Percentiles rank a stretch among this genome's conserved stretches.
These are phyloP conservation scores for Funneliformis mosseae DNA, from an alignment of 192 early-diverging fungal species.

Conservation along the genomic window DNA sequence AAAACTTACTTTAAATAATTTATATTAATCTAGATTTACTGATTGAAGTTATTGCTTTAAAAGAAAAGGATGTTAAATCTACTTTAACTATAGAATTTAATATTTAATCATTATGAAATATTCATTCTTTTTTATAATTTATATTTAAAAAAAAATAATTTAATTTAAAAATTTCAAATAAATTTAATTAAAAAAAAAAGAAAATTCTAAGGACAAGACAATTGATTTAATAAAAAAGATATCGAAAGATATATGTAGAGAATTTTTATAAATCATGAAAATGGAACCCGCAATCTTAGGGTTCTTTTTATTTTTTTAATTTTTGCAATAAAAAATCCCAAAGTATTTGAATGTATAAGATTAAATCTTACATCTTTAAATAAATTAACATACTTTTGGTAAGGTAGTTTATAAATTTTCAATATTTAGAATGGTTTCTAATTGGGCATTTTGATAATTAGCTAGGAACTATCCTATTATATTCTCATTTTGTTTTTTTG, in stretches of 20 bases:
- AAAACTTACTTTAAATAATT: conserved; percentile 53
- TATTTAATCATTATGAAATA: conserved; percentile 36
- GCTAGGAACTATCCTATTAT: conserved; percentile 79
- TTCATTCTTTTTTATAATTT: too few relatives aligned
- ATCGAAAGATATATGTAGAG: conserved; percentile 13
- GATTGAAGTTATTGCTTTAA: conserved; percentile 48
- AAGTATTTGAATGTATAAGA: conserved; percentile 65
- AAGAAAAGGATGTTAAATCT: conserved; percentile 46
- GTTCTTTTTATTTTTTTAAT: conserved; percentile 58
- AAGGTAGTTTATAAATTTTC: conserved; percentile 40
- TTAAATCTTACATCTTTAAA: conserved; percentile 60
- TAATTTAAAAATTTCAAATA: neutral
- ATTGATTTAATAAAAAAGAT: neutral
- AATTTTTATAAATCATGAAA: conserved; percentile 16
- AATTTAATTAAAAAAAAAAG: neutral
- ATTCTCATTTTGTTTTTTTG: conserved; percentile 83
- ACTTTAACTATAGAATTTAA: conserved; percentile 57
- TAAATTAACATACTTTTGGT: conserved; percentile 10
- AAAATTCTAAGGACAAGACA: neutral
- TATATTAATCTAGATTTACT: conserved; percentile 58
- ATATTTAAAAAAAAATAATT: too few relatives aligned
- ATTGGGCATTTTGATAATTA: conserved; percentile 42
- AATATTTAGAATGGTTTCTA: conserved; percentile 58
- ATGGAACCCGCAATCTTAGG: neutral
- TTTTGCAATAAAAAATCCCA: conserved; percentile 80